Conservation (phyloP, 495 filamentous ascomycete species). For the Bacidia rubella region DNA sequence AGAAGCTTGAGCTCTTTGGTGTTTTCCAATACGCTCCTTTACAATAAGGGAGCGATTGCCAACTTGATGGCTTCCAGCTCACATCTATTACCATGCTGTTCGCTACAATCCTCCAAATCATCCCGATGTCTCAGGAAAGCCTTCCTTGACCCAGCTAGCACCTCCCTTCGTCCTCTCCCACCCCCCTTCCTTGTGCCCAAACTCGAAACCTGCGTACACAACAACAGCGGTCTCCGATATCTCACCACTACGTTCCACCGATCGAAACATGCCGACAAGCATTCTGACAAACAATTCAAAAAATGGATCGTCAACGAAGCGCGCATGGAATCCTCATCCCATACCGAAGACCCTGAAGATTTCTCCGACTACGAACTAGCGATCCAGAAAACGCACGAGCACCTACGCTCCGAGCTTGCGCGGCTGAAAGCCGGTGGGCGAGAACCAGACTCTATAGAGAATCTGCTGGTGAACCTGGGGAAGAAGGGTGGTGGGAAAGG, state of each 20-base stretch:
- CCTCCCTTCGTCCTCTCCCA: not conserved
- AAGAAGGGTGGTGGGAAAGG: not conserved
- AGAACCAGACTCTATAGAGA: not conserved
- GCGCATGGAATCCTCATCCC: slow-evolving; percentile 3
- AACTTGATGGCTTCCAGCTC: too few relatives aligned
- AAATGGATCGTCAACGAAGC: slow-evolving; percentile 1
- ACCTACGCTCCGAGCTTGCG: not conserved
- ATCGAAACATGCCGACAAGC: slow-evolving; percentile 3
- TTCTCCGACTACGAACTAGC: slow-evolving; percentile 11
- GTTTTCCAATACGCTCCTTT: too few relatives aligned
- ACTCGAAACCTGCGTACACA: slow-evolving; percentile 9
- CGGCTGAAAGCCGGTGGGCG: not conserved
- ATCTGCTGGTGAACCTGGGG: slow-evolving; percentile 3
- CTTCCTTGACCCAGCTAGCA: too few relatives aligned
- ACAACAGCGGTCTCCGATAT: slow-evolving; percentile 1
- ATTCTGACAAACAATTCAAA: slow-evolving; percentile 1
- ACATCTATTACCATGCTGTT: too few relatives aligned
- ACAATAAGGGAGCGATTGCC: too few relatives aligned
- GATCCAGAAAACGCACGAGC: slow-evolving; percentile 4
- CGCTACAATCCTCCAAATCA: too few relatives aligned
- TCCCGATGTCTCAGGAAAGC: too few relatives aligned
- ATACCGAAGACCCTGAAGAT: slow-evolving; percentile 10
- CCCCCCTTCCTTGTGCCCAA: not conserved
- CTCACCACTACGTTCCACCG: slow-evolving; percentile 5
- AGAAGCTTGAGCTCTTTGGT: too few relatives aligned